phyloP scores from a whole-genome alignment of 2,329 filamentous ascomycete species.

The Pestalotiopsis sp. region DNA sequence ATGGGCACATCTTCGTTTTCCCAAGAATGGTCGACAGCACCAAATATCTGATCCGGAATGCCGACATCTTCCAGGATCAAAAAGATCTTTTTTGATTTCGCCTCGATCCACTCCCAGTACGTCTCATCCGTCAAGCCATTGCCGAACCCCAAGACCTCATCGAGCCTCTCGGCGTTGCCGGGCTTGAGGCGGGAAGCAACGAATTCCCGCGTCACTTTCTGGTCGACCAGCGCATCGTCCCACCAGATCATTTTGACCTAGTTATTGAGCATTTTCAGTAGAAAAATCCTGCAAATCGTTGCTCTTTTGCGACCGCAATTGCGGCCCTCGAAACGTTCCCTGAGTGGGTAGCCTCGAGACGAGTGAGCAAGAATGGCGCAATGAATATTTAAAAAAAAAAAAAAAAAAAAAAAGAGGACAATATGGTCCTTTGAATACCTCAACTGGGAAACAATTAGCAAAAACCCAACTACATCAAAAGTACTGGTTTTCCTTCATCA shows the following conservation, averaged over 20 bases:
- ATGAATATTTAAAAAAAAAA: too few species aligned
- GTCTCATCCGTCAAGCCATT: constrained; percentile 72
- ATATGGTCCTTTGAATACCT: neutral
- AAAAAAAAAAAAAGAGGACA: too few species aligned
- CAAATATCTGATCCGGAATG: constrained; percentile 74
- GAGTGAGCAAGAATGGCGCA: neutral
- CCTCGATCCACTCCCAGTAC: constrained; percentile 78
- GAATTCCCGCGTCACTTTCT: constrained; percentile 70
- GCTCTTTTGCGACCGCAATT: neutral
- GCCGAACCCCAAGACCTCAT: constrained; percentile 67
- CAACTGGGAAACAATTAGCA: neutral
- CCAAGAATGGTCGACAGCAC: constrained; percentile 75
- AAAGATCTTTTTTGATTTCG: constrained; percentile 71
- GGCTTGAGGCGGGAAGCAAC: constrained; percentile 66
- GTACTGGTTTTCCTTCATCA: neutral
- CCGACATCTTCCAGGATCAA: constrained; percentile 72
- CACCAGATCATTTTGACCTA: constrained; percentile 60
- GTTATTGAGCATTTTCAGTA: neutral
- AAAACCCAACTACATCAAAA: neutral
- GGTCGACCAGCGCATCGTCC: constrained; percentile 70
- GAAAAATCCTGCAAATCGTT: neutral
- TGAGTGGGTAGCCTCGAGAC: neutral
- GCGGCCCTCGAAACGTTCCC: neutral
- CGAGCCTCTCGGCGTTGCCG: constrained; percentile 63
- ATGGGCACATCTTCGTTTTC: constrained; percentile 77